phyloP scores from a whole-genome alignment of 805 yeast genomes.

The Metschnikowia picachoensis region DNA sequence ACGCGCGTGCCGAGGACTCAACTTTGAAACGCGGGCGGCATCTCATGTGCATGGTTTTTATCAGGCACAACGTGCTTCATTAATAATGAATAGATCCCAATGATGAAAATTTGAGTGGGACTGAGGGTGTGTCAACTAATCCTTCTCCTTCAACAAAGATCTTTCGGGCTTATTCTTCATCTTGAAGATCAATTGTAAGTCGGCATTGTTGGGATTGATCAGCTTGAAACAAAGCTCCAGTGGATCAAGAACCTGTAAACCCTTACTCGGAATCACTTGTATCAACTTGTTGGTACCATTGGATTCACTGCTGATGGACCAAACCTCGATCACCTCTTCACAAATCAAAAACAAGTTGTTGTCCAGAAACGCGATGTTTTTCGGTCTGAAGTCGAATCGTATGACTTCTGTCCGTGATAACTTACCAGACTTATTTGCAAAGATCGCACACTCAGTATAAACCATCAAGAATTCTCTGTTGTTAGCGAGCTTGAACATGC shows the following conservation, averaged over 20 bases:
- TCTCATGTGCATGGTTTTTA: background rate
- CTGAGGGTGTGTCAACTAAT: too few species aligned
- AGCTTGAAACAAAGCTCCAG: conserved; percentile 32
- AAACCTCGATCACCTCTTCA: conserved; percentile 67
- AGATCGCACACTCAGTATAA: conserved; percentile 68
- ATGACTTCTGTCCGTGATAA: conserved; percentile 43
- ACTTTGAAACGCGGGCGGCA: background rate
- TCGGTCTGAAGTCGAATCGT: conserved; percentile 40
- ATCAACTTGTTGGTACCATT: conserved; percentile 45
- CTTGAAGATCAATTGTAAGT: conserved; percentile 54
- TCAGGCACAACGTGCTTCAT: background rate
- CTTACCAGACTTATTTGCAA: conserved; percentile 56
- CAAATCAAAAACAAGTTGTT: conserved; percentile 45
- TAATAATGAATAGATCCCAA: background rate
- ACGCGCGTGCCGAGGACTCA: background rate
- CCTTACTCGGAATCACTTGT: conserved; percentile 73
- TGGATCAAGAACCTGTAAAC: conserved; percentile 37
- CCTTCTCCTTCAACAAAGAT: background rate
- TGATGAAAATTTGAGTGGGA: too few species aligned
- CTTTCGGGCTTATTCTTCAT: conserved; percentile 5
- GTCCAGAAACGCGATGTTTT: conserved; percentile 29
- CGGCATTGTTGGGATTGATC: conserved; percentile 64
- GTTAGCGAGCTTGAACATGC: conserved; percentile 58
- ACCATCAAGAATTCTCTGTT: conserved; percentile 55
- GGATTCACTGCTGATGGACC: conserved; percentile 50